Percentiles rank a stretch among this genome's conserved stretches.
phyloP scores from a whole-genome alignment of 2,329 filamentous ascomycete species.

The Thermomyces lanuginosus region DNA sequence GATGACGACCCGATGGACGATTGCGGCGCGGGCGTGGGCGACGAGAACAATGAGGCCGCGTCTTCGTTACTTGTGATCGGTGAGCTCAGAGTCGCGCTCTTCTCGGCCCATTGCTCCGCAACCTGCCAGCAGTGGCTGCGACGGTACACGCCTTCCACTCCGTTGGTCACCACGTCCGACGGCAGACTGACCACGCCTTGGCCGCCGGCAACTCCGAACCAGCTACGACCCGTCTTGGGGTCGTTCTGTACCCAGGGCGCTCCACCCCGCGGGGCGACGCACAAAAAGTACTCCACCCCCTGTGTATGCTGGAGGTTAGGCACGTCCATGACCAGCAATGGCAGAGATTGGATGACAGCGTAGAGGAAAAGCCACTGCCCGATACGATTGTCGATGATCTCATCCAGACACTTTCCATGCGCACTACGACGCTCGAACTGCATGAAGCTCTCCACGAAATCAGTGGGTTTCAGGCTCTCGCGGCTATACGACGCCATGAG shows the following conservation, averaged over 20 bases:
- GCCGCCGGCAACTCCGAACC: slow-evolving; percentile 44
- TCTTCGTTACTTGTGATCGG: slow-evolving; percentile 20
- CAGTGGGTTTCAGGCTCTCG: slow-evolving; percentile 41
- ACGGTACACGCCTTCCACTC: slow-evolving; percentile 51
- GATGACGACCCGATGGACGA: slow-evolving; percentile 23
- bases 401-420: slow-evolving; percentile 28
- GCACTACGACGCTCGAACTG: slow-evolving; percentile 31
- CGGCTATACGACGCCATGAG: slow-evolving; percentile 70
- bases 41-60: slow-evolving; percentile 23
- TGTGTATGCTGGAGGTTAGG: slow-evolving; percentile 29
- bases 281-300: slow-evolving; percentile 35
- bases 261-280: slow-evolving; percentile 32
- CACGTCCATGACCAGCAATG: slow-evolving; percentile 34
- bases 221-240: slow-evolving; percentile 27
- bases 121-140: slow-evolving; percentile 54
- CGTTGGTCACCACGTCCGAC: slow-evolving; percentile 47
- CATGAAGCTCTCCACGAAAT: slow-evolving; percentile 33
- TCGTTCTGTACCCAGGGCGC: slow-evolving; percentile 34
- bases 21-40: slow-evolving; percentile 21
- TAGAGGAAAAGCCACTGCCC: slow-evolving; percentile 38
- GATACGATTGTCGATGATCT: slow-evolving; percentile 31
- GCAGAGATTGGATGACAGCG: slow-evolving; percentile 33
- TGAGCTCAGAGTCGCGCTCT: slow-evolving; percentile 19
- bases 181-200: slow-evolving; percentile 46
- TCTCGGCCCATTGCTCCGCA: slow-evolving; percentile 44